A percentile compares a stretch with the other conserved stretches of the same genome.
These are phyloP conservation scores for Exophiala bonariae DNA, from an alignment of 2,329 filamentous ascomycete species.

Conservation along the genomic window DNA sequence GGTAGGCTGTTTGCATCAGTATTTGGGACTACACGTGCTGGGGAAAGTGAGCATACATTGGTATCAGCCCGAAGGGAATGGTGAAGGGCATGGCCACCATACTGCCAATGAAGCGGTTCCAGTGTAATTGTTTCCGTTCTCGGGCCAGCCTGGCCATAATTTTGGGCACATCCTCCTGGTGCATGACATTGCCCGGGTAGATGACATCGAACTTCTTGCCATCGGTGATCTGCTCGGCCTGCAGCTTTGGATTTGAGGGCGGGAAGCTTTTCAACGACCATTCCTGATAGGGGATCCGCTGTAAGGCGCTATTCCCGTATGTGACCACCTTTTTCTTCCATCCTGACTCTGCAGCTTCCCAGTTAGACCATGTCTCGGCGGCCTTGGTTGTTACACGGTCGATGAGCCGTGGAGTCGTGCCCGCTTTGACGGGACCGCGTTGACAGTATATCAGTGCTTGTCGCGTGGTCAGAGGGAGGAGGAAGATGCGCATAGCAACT, in stretches of 20 bases:
- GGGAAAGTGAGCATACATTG: conserved; percentile 63
- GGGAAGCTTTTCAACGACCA: conserved; percentile 97
- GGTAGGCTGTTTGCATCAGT: conserved; percentile 63
- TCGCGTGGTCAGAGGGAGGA: conserved; percentile 88
- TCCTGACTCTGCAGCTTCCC: conserved; percentile 79
- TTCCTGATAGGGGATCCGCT: conserved; percentile 92
- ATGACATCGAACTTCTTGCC: conserved; percentile 70
- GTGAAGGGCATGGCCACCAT: conserved; percentile 79
- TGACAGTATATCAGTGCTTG: conserved; percentile 92
- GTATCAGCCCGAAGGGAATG: conserved; percentile 78
- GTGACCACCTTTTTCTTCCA: conserved; percentile 87
- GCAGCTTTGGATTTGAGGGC: conserved; percentile 68
- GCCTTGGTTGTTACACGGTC: conserved; percentile 73
- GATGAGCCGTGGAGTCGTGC: conserved; percentile 57
- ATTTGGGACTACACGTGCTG: conserved; percentile 3
- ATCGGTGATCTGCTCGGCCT: conserved; percentile 62
- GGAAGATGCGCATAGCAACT: conserved; percentile 79
- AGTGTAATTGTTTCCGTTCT: conserved; percentile 78
- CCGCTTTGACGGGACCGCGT: conserved; percentile 60
- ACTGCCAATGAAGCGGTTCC: conserved; percentile 75
- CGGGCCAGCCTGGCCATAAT: conserved; percentile 72
- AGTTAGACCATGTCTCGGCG: conserved; percentile 75
- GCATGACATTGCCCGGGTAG: conserved; percentile 72
- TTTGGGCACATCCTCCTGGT: conserved; percentile 60
- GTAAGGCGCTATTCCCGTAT: conserved; percentile 82